These are phyloP conservation scores for Symbiodinium pilosum DNA, from an alignment of 73 alveolate species.

Conservation along the genomic window DNA sequence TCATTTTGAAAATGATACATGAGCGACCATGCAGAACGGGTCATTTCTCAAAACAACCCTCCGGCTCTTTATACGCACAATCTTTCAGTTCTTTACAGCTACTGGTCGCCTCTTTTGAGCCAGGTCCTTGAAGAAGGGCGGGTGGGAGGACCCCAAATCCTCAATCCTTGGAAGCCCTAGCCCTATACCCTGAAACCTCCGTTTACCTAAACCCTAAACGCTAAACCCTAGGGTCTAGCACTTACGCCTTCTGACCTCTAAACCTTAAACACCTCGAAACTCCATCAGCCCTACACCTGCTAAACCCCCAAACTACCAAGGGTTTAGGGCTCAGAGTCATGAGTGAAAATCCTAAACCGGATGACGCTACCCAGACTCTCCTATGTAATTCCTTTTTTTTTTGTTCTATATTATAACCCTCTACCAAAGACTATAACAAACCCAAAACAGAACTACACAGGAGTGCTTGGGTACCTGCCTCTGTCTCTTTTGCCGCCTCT, in stretches of 20 bases:
- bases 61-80: too few species aligned
- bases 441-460: too few species aligned
- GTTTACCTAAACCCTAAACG: neutral
- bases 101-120: too few species aligned
- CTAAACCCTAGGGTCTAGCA: neutral
- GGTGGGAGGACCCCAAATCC: neutral
- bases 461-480: neutral
- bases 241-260: neutral
- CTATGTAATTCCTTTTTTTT: neutral
- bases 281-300: neutral
- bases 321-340: neutral
- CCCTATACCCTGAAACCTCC: neutral
- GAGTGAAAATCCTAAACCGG: neutral
- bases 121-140: too few species aligned
- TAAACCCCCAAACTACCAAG: too few species aligned
- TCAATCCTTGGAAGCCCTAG: neutral
- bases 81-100: too few species aligned
- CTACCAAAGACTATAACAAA: too few species aligned
- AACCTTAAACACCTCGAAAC: neutral
- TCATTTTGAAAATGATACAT: too few species aligned
- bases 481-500: conserved; percentile 56
- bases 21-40: too few species aligned
- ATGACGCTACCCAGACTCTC: neutral
- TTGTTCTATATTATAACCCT: neutral
- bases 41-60: too few species aligned